phyloP scores from a whole-genome alignment of 345 rosid species.

The Salix suchowensis region DNA sequence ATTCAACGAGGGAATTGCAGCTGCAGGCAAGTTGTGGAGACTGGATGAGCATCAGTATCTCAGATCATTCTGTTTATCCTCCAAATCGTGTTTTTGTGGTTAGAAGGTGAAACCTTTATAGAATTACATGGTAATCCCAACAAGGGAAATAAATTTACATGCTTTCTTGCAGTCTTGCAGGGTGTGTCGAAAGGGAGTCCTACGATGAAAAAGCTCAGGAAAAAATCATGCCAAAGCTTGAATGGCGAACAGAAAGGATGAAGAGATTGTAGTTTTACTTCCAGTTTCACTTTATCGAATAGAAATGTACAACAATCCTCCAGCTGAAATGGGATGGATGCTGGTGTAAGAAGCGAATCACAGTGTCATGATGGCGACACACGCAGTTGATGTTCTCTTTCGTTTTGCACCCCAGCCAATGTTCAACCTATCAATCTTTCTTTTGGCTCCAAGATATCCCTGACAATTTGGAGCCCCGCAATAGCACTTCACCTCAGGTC shows the following conservation, averaged over 20 bases:
- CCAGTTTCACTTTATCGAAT: background rate
- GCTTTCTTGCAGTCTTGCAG: too few relatives aligned
- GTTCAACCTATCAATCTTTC: slow-evolving; percentile 47
- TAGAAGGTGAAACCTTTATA: too few relatives aligned
- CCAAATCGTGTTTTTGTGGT: too few relatives aligned
- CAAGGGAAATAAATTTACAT: too few relatives aligned
- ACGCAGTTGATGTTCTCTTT: slow-evolving; percentile 49
- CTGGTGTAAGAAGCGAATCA: slow-evolving; percentile 9
- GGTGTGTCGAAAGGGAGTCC: too few relatives aligned
- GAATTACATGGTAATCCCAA: too few relatives aligned
- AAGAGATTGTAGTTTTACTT: background rate
- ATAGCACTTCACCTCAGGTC: slow-evolving; percentile 81
- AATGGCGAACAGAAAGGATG: background rate
- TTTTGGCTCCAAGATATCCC: slow-evolving; percentile 72
- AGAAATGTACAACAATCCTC: slow-evolving; percentile 6
- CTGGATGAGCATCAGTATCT: too few relatives aligned
- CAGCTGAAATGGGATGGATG: slow-evolving; percentile 4
- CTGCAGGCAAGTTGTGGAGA: too few relatives aligned
- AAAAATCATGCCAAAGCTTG: background rate
- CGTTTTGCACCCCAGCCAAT: slow-evolving; percentile 90
- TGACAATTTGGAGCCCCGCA: slow-evolving; percentile 79
- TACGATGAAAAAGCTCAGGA: too few relatives aligned
- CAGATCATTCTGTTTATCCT: too few relatives aligned
- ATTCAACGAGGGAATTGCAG: too few relatives aligned
- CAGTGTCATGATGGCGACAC: slow-evolving; percentile 31